A percentile compares a stretch with the other conserved stretches of the same genome.
These are phyloP conservation scores for Silene uniflora DNA, from an alignment of 148 eudicot species.

Conservation along the genomic window DNA sequence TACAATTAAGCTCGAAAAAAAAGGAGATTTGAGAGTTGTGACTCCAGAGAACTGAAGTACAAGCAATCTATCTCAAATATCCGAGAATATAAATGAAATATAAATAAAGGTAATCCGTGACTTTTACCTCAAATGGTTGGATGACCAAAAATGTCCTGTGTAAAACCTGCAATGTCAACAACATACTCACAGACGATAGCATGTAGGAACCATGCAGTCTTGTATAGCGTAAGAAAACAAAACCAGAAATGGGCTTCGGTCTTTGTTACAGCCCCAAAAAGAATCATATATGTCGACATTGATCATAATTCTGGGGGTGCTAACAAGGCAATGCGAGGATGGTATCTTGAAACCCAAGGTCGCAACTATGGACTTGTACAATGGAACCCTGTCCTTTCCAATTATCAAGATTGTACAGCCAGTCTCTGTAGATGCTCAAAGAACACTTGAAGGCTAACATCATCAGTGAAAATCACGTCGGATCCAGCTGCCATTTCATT, in stretches of 20 bases:
- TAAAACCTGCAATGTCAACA: slow-evolving; percentile 19
- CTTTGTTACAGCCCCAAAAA: slow-evolving; percentile 22
- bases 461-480: slow-evolving; percentile 92
- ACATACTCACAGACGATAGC: slow-evolving; percentile 13
- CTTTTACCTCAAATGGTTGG: slow-evolving; percentile 27
- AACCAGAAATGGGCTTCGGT: slow-evolving; percentile 15
- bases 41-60: slow-evolving; percentile 1
- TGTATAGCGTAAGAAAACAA: slow-evolving; percentile 27
- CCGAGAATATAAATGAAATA: background rate
- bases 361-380: slow-evolving; percentile 18
- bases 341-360: slow-evolving; percentile 1
- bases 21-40: background rate
- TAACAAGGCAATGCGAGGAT: background rate
- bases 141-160: slow-evolving; percentile 19
- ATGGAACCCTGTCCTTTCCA: background rate
- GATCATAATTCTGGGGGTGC: slow-evolving; percentile 6
- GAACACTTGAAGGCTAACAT: slow-evolving; percentile 93
- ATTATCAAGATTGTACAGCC: slow-evolving; percentile 80
- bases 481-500: slow-evolving; percentile 74
- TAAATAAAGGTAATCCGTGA: background rate
- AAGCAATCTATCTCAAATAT: slow-evolving; percentile 9
- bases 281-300: slow-evolving; percentile 23
- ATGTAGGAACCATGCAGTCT: slow-evolving; percentile 13
- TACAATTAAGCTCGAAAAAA: background rate
- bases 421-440: slow-evolving; percentile 92